These are phyloP conservation scores for Colletotrichum tropicale DNA, from an alignment of 2,329 filamentous ascomycete species.

Conservation along the genomic window DNA sequence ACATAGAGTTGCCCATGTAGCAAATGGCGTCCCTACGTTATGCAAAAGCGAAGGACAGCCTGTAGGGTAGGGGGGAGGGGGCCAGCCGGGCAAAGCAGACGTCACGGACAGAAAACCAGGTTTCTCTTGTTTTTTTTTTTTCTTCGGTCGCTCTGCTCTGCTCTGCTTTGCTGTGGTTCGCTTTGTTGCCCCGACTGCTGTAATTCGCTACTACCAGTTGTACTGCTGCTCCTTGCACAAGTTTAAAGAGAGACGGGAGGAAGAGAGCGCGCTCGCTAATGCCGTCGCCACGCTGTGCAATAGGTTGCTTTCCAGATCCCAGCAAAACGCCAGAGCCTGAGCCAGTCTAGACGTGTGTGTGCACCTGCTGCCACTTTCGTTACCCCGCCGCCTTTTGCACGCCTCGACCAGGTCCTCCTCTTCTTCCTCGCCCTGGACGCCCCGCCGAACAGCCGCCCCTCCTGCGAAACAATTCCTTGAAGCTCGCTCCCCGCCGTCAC, in stretches of 20 bases:
- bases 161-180: not conserved
- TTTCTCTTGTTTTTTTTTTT: not conserved
- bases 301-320: slow-evolving; percentile 9
- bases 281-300: slow-evolving; percentile 2
- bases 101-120: not conserved
- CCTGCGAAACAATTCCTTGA: slow-evolving; percentile 20
- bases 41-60: not conserved
- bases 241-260: not conserved
- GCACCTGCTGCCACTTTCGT: slow-evolving; percentile 5
- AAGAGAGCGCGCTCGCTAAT: slow-evolving; percentile 4
- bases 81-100: not conserved
- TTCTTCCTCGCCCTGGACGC: not conserved
- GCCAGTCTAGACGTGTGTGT: not conserved
- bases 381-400: slow-evolving; percentile 12
- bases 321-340: slow-evolving; percentile 8
- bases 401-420: not conserved
- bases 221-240: not conserved
- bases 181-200: not conserved
- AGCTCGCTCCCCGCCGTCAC: slow-evolving; percentile 10
- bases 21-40: not conserved
- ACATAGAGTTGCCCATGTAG: not conserved
- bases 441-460: slow-evolving; percentile 15
- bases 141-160: not conserved
- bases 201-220: not conserved
- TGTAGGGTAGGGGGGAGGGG: not conserved